Conservation (phyloP, 371 early-diverging fungal species). For the Scutellospora calospora region DNA sequence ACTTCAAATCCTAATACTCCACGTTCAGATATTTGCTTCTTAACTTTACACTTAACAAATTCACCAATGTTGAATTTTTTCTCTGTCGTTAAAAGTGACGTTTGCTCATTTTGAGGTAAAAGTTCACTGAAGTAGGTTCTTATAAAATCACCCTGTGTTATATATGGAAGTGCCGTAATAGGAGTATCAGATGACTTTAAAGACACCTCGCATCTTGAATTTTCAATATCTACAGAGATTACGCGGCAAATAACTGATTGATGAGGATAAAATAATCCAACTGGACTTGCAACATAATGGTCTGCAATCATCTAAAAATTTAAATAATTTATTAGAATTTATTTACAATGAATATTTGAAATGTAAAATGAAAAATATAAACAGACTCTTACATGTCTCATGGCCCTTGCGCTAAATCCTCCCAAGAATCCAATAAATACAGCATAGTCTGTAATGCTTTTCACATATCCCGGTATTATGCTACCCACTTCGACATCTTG, state of each 20-base stretch:
- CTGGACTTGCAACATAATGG: conserved; percentile 59
- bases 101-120: conserved; percentile 36
- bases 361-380: not conserved
- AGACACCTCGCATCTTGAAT: conserved; percentile 58
- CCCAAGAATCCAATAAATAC: conserved; percentile 72
- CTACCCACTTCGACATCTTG: conserved; percentile 54
- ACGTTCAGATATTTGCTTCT: conserved; percentile 33
- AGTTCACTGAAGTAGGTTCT: conserved; percentile 60
- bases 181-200: conserved; percentile 66
- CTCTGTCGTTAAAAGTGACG: not conserved
- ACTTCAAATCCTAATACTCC: conserved; percentile 16
- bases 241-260: conserved; percentile 75
- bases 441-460: conserved; percentile 60
- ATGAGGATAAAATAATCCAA: conserved; percentile 57
- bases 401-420: conserved; percentile 60
- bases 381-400: conserved; percentile 49
- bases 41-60: not conserved
- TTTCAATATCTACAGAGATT: conserved; percentile 54
- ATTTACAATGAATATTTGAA: not conserved
- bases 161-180: conserved; percentile 47
- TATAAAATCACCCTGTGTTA: conserved; percentile 57
- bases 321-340: not conserved
- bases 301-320: conserved; percentile 62
- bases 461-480: conserved; percentile 69
- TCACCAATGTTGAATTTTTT: conserved; percentile 57